Evolutionary conservation across 1,139 yeast species (phyloP).

Genomic region (Yamadazyma jaroonii): DNA sequence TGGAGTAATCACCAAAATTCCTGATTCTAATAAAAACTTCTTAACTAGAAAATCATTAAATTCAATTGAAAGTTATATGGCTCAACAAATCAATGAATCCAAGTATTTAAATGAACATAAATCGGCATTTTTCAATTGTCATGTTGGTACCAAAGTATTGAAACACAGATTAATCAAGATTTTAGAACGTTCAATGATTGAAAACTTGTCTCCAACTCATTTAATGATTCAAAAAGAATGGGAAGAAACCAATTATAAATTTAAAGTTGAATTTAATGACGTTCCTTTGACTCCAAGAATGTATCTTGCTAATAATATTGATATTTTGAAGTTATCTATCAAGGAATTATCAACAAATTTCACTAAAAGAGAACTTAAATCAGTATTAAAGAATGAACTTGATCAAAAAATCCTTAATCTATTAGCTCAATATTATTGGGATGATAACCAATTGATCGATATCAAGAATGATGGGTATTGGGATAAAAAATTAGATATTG

Average conservation of each 20-base stretch:
- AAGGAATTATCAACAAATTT: slow-evolving; percentile 83
- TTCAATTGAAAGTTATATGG: slow-evolving; percentile 48
- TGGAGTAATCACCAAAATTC: slow-evolving; percentile 88
- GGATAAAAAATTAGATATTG: slow-evolving; percentile 82
- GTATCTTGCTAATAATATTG: slow-evolving; percentile 88
- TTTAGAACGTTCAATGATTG: slow-evolving; percentile 88
- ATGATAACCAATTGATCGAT: slow-evolving; percentile 44
- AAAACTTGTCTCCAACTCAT: slow-evolving; percentile 84
- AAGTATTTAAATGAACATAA: slow-evolving; percentile 58
- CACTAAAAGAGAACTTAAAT: slow-evolving; percentile 77
- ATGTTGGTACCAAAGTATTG: slow-evolving; percentile 73
- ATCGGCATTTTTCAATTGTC: slow-evolving; percentile 59
- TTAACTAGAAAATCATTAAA: slow-evolving; percentile 36
- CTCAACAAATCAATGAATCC: slow-evolving; percentile 67
- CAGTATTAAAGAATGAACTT: slow-evolving; percentile 75
- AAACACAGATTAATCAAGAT: slow-evolving; percentile 82
- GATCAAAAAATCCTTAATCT: slow-evolving; percentile 88
- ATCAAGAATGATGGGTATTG: slow-evolving; percentile 49
- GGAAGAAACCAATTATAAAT: slow-evolving; percentile 89
- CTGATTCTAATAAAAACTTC: slow-evolving; percentile 32
- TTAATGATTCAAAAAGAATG: slow-evolving; percentile 82
- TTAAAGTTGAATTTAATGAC: slow-evolving; percentile 95
- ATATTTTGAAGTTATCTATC: slow-evolving; percentile 78
- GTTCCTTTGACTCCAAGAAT: slow-evolving; percentile 91
- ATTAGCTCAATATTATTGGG: slow-evolving; percentile 92